Evolutionary conservation across 2,329 filamentous ascomycete genomes (phyloP).

Genomic region (Penicillium hordei): DNA sequence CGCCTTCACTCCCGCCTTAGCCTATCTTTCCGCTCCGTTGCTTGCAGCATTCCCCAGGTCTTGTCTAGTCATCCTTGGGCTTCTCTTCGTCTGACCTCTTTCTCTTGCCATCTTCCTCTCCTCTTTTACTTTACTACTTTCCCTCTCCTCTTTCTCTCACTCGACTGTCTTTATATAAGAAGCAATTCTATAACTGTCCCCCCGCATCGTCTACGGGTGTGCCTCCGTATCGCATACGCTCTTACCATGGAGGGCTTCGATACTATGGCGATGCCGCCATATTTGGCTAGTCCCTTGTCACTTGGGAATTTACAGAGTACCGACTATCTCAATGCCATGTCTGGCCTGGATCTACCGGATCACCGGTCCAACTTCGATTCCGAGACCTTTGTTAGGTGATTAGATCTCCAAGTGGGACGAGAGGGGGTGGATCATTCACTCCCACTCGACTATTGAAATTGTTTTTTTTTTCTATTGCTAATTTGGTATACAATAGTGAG

Average conservation of each 20-base stretch:
- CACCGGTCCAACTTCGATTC: conserved; percentile 61
- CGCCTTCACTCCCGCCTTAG: conserved; percentile 12
- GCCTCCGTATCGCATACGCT: conserved; percentile 12
- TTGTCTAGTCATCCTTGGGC: conserved; percentile 9
- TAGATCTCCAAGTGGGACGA: conserved; percentile 14
- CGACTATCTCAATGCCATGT: conserved; percentile 51
- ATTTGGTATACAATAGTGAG: conserved; percentile 47
- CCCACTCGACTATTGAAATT: not conserved
- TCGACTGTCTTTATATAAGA: not conserved
- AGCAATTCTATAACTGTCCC: not conserved
- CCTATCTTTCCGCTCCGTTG: conserved; percentile 9
- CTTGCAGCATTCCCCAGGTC: conserved; percentile 13
- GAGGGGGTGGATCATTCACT: conserved; percentile 9
- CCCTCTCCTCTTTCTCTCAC: not conserved
- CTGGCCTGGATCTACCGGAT: conserved; percentile 56
- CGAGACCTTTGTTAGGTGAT: conserved; percentile 61
- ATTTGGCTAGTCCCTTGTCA: conserved; percentile 58
- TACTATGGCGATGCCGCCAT: conserved; percentile 60
- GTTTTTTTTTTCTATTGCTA: not conserved
- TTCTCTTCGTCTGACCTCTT: conserved; percentile 3
- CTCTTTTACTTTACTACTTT: not conserved
- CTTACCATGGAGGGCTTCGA: conserved; percentile 58
- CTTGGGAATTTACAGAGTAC: conserved; percentile 53
- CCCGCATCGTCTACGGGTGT: conserved; percentile 6
- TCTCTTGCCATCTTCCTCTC: conserved; percentile 2